These are phyloP conservation scores for Mycena metata DNA, from an alignment of 768 basidiomycete genomes.

Conservation along the genomic window DNA sequence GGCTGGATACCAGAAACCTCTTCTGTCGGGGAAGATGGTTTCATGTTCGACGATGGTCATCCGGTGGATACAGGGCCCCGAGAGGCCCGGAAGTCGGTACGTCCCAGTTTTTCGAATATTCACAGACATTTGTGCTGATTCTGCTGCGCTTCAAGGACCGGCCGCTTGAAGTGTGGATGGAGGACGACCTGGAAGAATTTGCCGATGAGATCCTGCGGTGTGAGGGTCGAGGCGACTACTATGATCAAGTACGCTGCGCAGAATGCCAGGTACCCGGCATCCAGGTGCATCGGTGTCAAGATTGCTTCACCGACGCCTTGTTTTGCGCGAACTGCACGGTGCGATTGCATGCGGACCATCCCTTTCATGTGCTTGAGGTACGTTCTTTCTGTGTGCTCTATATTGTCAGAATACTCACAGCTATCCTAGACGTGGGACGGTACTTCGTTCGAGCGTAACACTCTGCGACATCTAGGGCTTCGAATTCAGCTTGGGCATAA, in stretches of 20 bases:
- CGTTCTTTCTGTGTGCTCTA: neutral
- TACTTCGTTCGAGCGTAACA: constrained; percentile 14
- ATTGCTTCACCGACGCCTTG: constrained; percentile 6
- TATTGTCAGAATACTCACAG: no score
- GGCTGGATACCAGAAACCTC: no score
- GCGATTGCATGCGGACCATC: neutral
- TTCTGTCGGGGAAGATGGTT: neutral
- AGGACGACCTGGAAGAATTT: constrained; percentile 6
- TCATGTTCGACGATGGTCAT: constrained; percentile 7
- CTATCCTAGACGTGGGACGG: constrained; percentile 6
- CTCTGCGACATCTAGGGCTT: constrained; percentile 35
- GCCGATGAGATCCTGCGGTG: neutral
- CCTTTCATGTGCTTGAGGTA: constrained; percentile 13
- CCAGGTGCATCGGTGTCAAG: neutral
- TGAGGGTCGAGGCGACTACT: constrained; percentile 5
- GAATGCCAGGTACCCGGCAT: neutral
- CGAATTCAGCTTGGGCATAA: constrained; percentile 42
- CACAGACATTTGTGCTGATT: neutral
- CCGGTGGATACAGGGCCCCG: neutral
- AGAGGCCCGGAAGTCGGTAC: constrained; percentile 3
- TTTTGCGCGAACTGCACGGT: neutral
- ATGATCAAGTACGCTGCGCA: neutral
- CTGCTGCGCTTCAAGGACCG: constrained; percentile 1
- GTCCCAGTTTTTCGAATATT: neutral
- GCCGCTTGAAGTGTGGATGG: neutral